Evolutionary conservation across 139 green algal genomes (phyloP).

Genomic region (Micractinium sp.): DNA sequence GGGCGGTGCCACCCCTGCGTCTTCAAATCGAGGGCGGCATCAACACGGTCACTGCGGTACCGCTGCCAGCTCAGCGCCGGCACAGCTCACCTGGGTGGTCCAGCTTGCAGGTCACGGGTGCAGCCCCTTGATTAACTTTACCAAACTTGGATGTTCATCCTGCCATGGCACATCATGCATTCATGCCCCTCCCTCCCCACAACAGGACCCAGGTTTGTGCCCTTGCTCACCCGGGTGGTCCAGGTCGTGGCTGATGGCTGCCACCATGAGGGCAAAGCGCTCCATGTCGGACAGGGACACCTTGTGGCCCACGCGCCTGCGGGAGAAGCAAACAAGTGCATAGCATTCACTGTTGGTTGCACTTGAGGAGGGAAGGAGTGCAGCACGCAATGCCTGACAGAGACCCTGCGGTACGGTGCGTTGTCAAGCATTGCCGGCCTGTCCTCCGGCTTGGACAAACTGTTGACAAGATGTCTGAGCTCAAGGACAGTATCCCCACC

Average conservation of each 20-base stretch:
- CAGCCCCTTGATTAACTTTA: no score
- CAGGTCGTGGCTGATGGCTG: constrained; percentile 72
- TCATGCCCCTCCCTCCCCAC: not conserved
- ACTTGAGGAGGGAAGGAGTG: not conserved
- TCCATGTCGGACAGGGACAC: constrained; percentile 54
- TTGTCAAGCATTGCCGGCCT: no score
- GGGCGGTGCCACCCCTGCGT: no score
- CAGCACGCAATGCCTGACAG: not conserved
- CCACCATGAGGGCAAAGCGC: constrained; percentile 59
- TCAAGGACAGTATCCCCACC: no score
- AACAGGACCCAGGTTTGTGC: not conserved
- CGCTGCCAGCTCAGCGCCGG: no score
- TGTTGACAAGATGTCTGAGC: no score
- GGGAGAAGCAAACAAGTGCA: not conserved
- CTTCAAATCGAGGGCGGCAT: no score
- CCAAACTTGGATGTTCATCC: no score
- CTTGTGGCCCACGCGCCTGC: constrained; percentile 29
- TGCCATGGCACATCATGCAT: no score
- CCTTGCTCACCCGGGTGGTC: constrained; percentile 61
- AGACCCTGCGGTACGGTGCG: no score
- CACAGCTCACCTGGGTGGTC: constrained; percentile 60
- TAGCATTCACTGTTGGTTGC: not conserved
- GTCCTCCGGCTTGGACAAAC: no score
- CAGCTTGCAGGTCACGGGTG: constrained; percentile 22
- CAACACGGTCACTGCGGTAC: no score